Percentiles rank a stretch among this genome's conserved stretches.
Evolutionary conservation across 345 rosid species (phyloP).

Genomic region (Dovyalis caffra): DNA sequence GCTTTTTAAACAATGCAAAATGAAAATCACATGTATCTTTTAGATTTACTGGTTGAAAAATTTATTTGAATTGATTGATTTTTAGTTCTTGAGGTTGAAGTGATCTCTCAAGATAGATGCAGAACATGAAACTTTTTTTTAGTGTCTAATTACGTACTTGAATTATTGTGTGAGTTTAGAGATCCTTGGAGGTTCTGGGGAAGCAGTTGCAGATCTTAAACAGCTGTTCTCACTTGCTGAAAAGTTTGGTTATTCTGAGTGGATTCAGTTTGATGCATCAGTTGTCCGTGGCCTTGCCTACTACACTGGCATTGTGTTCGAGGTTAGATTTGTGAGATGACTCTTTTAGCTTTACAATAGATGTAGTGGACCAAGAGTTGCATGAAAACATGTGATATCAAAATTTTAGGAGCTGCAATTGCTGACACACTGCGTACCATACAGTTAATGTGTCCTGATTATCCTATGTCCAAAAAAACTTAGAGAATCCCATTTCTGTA

Average conservation of each 20-base stretch:
- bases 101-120: not conserved
- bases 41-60: not conserved
- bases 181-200: constrained; percentile 73
- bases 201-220: constrained; percentile 82
- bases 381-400: not conserved
- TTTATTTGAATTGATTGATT: not conserved
- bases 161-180: constrained; percentile 40
- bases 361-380: not conserved
- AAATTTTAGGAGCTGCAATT: too few relatives aligned
- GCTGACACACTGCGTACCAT: not conserved
- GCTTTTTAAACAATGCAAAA: not conserved
- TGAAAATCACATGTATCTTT: not conserved
- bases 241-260: constrained; percentile 80
- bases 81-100: not conserved
- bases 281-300: constrained; percentile 96
- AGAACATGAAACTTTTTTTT: not conserved
- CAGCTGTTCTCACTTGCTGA: constrained; percentile 81
- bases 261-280: constrained; percentile 98
- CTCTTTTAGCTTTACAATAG: not conserved
- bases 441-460: not conserved
- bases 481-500: not conserved
- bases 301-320: constrained; percentile 95
- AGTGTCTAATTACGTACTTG: constrained; percentile 10
- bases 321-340: constrained; percentile 52
- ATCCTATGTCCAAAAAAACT: not conserved